Conservation (phyloP, 2,329 filamentous ascomycete species). For the Tolypocladium capitatum region DNA sequence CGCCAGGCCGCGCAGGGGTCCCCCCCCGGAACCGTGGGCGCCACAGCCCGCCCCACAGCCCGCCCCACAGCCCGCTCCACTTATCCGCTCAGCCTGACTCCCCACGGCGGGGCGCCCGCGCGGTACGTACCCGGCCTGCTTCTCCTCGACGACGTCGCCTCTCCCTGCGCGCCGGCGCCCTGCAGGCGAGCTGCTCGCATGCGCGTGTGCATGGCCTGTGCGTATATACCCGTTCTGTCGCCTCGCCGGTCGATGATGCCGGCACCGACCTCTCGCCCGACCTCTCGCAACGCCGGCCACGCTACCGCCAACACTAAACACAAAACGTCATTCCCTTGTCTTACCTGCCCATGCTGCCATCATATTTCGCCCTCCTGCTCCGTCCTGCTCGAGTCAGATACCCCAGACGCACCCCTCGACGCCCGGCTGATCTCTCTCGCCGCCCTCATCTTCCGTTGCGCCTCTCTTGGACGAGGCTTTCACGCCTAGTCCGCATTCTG, state of each 20-base stretch:
- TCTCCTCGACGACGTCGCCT: not conserved
- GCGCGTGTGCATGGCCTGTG: not conserved
- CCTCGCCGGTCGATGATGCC: not conserved
- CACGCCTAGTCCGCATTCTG: not conserved
- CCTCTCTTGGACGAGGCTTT: not conserved
- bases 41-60: not conserved
- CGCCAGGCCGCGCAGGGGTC: not conserved
- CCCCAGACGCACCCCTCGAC: not conserved
- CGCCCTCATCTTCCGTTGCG: not conserved
- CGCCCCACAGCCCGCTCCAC: no score
- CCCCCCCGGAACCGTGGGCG: not conserved
- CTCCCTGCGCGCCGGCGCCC: not conserved
- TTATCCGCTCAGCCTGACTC: not conserved
- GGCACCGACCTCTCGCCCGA: not conserved
- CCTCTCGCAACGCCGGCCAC: not conserved
- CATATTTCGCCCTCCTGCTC: not conserved
- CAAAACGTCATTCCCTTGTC: conserved; percentile 1
- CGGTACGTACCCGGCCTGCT: not conserved
- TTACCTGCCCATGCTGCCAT: not conserved
- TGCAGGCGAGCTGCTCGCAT: not conserved
- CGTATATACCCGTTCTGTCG: not conserved
- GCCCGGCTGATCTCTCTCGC: not conserved
- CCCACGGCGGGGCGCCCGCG: not conserved
- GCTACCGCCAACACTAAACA: not conserved
- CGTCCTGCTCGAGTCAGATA: not conserved